phyloP scores from a whole-genome alignment of 495 filamentous ascomycete species.

The Aspergillus cristatus region DNA sequence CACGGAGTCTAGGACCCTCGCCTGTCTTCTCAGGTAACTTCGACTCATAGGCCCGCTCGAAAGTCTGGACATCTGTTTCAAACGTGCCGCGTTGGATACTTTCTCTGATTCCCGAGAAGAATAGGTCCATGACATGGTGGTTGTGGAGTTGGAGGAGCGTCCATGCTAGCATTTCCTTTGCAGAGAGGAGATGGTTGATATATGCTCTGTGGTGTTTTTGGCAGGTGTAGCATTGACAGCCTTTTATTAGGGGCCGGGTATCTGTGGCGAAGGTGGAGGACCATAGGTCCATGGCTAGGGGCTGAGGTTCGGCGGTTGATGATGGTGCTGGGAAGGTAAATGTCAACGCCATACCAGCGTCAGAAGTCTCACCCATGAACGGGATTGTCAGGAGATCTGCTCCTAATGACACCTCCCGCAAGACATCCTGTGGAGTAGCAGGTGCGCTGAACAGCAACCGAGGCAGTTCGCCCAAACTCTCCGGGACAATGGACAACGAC shows the following conservation, averaged over 20 bases:
- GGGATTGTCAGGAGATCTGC: slow-evolving; percentile 71
- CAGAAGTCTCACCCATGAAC: slow-evolving; percentile 64
- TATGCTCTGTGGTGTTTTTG: slow-evolving; percentile 76
- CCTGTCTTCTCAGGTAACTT: slow-evolving; percentile 66
- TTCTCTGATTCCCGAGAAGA: slow-evolving; percentile 61
- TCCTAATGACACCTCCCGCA: slow-evolving; percentile 64
- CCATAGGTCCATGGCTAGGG: slow-evolving; percentile 75
- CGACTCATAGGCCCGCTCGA: slow-evolving; percentile 53
- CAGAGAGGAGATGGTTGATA: slow-evolving; percentile 72
- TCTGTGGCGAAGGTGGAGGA: slow-evolving; percentile 43
- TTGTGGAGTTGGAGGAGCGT: slow-evolving; percentile 89
- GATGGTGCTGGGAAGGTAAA: slow-evolving; percentile 58
- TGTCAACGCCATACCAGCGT: slow-evolving; percentile 75
- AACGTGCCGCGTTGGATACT: slow-evolving; percentile 55
- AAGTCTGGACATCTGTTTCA: slow-evolving; percentile 46
- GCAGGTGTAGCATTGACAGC: slow-evolving; percentile 80
- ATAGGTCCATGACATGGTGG: slow-evolving; percentile 55
- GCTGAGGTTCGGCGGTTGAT: slow-evolving; percentile 15
- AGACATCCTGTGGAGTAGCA: slow-evolving; percentile 59
- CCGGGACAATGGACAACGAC: slow-evolving; percentile 55
- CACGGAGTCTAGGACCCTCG: slow-evolving; percentile 68
- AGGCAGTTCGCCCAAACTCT: slow-evolving; percentile 50
- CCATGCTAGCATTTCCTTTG: slow-evolving; percentile 96
- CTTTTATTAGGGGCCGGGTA: slow-evolving; percentile 44
- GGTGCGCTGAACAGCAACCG: slow-evolving; percentile 63